Evolutionary conservation across 1,284 basidiomycete genomes (phyloP).

Genomic region (Ceraceosorus bombacis): DNA sequence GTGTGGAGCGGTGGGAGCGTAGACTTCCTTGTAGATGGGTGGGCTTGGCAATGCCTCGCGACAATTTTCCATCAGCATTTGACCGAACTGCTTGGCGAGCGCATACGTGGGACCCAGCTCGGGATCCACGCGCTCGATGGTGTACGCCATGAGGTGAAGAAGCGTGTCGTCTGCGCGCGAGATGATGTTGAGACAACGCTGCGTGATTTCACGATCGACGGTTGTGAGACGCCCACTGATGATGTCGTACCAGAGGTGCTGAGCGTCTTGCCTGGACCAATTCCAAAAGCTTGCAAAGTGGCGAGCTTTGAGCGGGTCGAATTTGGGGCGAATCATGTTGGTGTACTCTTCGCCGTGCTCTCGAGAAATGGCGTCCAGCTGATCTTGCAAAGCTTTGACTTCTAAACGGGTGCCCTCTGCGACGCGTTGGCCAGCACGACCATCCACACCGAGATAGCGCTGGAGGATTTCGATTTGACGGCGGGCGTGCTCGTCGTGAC

Average conservation of each 20-base stretch:
- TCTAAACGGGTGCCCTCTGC: slow-evolving; percentile 76
- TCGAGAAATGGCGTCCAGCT: slow-evolving; percentile 74
- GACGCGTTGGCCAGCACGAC: slow-evolving; percentile 78
- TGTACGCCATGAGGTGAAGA: slow-evolving; percentile 80
- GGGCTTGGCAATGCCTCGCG: slow-evolving; percentile 71
- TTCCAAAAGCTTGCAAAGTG: slow-evolving; percentile 99
- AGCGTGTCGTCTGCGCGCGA: slow-evolving; percentile 78
- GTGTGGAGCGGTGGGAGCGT: slow-evolving; percentile 77
- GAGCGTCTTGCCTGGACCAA: slow-evolving; percentile 92
- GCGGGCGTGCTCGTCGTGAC: slow-evolving; percentile 83
- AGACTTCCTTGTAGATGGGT: slow-evolving; percentile 71
- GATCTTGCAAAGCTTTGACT: slow-evolving; percentile 66
- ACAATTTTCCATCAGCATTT: slow-evolving; percentile 90
- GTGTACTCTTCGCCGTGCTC: slow-evolving; percentile 90
- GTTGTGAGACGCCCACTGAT: slow-evolving; percentile 78
- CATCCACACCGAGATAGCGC: slow-evolving; percentile 89
- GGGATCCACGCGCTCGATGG: slow-evolving; percentile 76
- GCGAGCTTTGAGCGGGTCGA: slow-evolving; percentile 89
- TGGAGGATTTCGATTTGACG: slow-evolving; percentile 93
- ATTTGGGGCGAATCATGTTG: slow-evolving; percentile 86
- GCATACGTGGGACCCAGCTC: slow-evolving; percentile 74
- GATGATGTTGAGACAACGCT: slow-evolving; percentile 87
- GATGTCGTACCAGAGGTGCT: slow-evolving; percentile 75
- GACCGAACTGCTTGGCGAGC: slow-evolving; percentile 91
- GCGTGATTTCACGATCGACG: slow-evolving; percentile 59